Conservation (phyloP, 176 grass and related monocot species). For the Eremochloa ophiuroides region DNA sequence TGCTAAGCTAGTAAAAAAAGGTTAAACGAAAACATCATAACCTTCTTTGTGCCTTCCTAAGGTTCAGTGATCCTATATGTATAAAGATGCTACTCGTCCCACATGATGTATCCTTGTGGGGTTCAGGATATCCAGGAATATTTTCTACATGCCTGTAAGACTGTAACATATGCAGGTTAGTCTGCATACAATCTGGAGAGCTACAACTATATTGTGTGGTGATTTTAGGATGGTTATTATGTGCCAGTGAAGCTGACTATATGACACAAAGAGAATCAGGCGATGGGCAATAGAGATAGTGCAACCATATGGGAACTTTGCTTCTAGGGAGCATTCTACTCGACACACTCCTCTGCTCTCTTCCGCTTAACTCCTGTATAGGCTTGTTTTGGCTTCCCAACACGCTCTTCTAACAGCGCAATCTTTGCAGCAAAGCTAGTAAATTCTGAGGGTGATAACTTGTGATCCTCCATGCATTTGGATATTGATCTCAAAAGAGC, state of each 20-base stretch:
- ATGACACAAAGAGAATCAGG: neutral
- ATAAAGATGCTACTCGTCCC: neutral
- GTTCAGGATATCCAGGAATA: neutral
- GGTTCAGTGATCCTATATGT: neutral
- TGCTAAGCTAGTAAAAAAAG: neutral
- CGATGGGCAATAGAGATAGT: neutral
- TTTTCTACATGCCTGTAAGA: conserved; percentile 8
- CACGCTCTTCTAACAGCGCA: conserved; percentile 25
- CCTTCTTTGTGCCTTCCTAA: neutral
- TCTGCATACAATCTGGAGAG: neutral
- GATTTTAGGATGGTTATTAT: neutral
- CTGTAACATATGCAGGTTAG: neutral
- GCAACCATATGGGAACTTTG: neutral
- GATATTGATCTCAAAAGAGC: conserved; percentile 37
- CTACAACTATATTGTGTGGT: neutral
- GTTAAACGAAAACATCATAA: neutral
- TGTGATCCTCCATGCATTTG: conserved; percentile 38
- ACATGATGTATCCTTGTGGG: neutral
- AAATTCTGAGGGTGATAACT: conserved; percentile 26
- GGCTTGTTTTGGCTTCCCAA: neutral
- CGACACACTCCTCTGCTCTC: neutral
- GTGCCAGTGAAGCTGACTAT: neutral
- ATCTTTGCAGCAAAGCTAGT: conserved; percentile 36
- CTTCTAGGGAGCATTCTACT: neutral
- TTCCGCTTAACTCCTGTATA: neutral